Conservation (phyloP, 78 protist genomes). For the Chrysochromulina tobinii region DNA sequence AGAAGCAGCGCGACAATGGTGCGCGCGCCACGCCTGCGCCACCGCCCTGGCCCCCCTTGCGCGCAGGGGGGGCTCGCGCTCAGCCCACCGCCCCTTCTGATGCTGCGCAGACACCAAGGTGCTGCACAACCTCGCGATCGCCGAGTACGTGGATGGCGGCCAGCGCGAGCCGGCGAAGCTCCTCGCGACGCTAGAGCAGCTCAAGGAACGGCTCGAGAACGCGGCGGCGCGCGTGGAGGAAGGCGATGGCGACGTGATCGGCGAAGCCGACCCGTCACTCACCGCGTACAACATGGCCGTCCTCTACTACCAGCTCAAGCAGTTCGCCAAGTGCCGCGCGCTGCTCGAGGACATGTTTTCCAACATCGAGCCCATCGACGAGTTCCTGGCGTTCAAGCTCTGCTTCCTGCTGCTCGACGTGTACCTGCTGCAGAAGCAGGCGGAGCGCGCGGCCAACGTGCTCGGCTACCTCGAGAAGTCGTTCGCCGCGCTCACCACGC, state of each 20-base stretch:
- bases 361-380: not conserved
- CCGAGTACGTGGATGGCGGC: not conserved
- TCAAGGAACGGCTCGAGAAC: not conserved
- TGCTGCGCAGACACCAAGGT: not conserved
- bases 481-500: not conserved
- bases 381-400: not conserved
- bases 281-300: not conserved
- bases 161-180: not conserved
- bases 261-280: not conserved
- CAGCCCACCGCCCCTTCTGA: no score
- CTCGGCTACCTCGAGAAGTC: not conserved
- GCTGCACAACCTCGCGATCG: not conserved
- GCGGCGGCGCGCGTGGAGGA: not conserved
- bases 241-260: not conserved
- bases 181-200: not conserved
- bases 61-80: no score
- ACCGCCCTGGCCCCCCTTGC: no score
- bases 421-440: not conserved
- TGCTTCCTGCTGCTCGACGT: conserved; percentile 11
- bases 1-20: no score
- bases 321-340: not conserved
- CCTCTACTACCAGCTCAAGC: not conserved
- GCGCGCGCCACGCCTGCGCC: no score
- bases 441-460: not conserved
- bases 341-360: not conserved